A percentile compares a stretch with the other conserved stretches of the same genome.
Evolutionary conservation across 352 stramenopile species (phyloP).

Genomic region (Globisporangium apiculatum): DNA sequence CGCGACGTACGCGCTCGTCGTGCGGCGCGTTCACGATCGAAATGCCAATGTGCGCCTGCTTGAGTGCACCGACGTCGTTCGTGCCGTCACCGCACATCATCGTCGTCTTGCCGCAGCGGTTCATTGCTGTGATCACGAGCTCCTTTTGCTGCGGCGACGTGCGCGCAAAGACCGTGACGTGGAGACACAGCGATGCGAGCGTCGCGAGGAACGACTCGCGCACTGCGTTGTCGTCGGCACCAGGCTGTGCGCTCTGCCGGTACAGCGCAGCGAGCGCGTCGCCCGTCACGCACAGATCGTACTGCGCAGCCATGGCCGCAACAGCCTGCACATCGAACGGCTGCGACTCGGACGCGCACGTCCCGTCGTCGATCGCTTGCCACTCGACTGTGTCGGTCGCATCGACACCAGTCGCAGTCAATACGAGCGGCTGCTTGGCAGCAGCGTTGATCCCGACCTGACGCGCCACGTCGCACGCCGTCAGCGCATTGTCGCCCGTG

Average conservation of each 20-base stretch:
- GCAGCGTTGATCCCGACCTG: constrained; percentile 69
- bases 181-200: constrained; percentile 25
- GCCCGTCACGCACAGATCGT: constrained; percentile 36
- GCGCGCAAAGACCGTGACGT: constrained; percentile 84
- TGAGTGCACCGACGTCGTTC: constrained; percentile 92
- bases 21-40: constrained; percentile 81
- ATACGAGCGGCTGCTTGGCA: constrained; percentile 17
- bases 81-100: constrained; percentile 96
- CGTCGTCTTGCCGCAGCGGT: constrained; percentile 75
- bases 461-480: constrained; percentile 88
- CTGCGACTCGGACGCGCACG: constrained; percentile 4
- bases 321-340: constrained; percentile 14
- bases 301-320: constrained; percentile 8
- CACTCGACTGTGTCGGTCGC: constrained; percentile 16
- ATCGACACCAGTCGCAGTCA: constrained; percentile 7
- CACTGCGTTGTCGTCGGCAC: constrained; percentile 16
- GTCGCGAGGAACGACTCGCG: constrained; percentile 22
- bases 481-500: constrained; percentile 93
- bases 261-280: constrained; percentile 21
- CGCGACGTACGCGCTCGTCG: constrained; percentile 4
- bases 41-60: constrained; percentile 90
- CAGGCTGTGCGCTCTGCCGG: constrained; percentile 2
- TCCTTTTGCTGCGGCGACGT: constrained; percentile 92
- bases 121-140: constrained; percentile 85
- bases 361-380: constrained; percentile 22